Base-by-base conservation (phyloP, 2,329 filamentous ascomycete species). In the Beauveria australis region DNA sequence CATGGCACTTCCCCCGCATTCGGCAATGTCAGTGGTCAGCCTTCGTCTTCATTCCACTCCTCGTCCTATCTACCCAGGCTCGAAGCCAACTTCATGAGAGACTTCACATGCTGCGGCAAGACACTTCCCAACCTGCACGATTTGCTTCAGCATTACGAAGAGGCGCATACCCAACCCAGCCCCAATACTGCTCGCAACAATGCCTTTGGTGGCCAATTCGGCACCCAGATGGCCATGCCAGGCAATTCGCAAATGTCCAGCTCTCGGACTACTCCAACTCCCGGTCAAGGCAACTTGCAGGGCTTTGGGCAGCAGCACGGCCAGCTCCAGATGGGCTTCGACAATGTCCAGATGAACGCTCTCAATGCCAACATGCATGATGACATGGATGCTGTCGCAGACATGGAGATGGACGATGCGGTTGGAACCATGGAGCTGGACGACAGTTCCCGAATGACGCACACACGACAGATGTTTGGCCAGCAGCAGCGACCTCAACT, bases 361-460 rank as follows among this genome's bases (percentile, higher is more conserved):
- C 74, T 77, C 60, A 74, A 65, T 44, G 67, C 66, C 53, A 74
- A 70, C 59, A 63, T 75, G 46, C 69, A 70, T 47, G 75, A 88
- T 62, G 89, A 96, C 63, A 86, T 96, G 79, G 92, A 96, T 69
- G 86, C 90, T 19, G 84, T 95, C 33, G 92, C 91, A 57, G 91
- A 96, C 69, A 97, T 97, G 93, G 93, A 97, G 69, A 89, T 97
- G 88, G 93, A 97, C 69, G 92, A 96, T 67, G 83, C 86, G 8
- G 80, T 89, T 53, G 86, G 84, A 4, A 77, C 80, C 56, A 82
- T 87, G 81, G 85, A 88, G 61, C 76, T 86, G 68, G 81, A 85
- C 52, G 81, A 85, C 64, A 82, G 75, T 66, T 81, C 87, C 55
- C 79, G 83, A 64, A 85, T 89, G 68, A 88, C 89, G 67, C 85